Evolutionary conservation across 2,329 filamentous ascomycete species (phyloP), one percentile per base, ranked within the genome.

Genomic region (Orbilia quercus): DNA sequence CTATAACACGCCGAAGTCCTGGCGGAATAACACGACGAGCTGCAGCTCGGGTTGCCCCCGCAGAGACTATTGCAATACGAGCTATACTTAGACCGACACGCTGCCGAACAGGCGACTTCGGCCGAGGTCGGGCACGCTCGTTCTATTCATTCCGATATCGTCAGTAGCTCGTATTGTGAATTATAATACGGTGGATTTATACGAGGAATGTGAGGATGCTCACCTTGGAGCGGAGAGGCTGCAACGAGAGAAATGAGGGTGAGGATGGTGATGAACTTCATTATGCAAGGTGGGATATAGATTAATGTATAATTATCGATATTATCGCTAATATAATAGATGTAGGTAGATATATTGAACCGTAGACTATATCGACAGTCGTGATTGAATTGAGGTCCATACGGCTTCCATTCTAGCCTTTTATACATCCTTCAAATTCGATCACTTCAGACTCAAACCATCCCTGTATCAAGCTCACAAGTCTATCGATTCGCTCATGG

Each of bases 251-350:
- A 51, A n/a, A 16, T 18, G 28, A 65, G 44, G n/a, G 45, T 42
- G 23, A 67, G 53, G 54, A 67, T 16, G 42, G 53, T 42, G 62
- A 57, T 44, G 53, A 67, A 67, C 63, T 60, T 67, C 63, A 67
- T 67, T 28, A 59, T 67, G 63, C 40, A 53, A 50, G 14, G 45
- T 22, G 55, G 9, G 28, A 31, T 31, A n/a, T n/a, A n/a, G n/a
- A n/a, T n/a, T n/a, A n/a, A n/a, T n/a, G n/a, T n/a, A n/a, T n/a
- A n/a, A n/a, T n/a, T n/a, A n/a, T n/a, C n/a, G n/a, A n/a, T n/a
- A n/a, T n/a, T n/a, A n/a, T n/a, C n/a, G n/a, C n/a, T n/a, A n/a
- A n/a, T n/a, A n/a, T n/a, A n/a, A n/a, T n/a, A n/a, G n/a, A n/a
- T n/a, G n/a, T n/a, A n/a, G n/a, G n/a, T n/a, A n/a, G n/a, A n/a